Evolutionary conservation across 306 rosid genomes (phyloP).

Genomic region (Canavalia gladiata): DNA sequence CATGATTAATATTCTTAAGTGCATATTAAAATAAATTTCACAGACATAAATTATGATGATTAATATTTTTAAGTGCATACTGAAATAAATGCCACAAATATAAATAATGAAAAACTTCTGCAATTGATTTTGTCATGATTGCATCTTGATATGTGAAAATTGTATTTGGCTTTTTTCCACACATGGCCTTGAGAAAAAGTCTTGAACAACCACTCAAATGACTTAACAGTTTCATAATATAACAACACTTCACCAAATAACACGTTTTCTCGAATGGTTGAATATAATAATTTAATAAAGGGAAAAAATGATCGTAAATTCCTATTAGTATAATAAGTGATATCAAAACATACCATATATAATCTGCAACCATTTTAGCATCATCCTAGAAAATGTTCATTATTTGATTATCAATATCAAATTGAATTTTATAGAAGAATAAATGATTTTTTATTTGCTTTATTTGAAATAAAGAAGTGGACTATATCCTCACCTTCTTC

Average conservation of each 20-base stretch:
- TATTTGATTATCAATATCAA: not conserved
- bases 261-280: not conserved
- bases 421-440: not conserved
- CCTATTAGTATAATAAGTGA: not conserved
- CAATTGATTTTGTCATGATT: not conserved
- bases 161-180: not conserved
- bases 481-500: constrained; percentile 3
- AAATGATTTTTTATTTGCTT: not conserved
- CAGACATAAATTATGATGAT: too few relatives aligned
- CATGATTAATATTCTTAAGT: constrained; percentile 9
- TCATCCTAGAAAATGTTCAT: not conserved
- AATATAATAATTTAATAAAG: not conserved
- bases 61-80: not conserved
- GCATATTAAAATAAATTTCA: too few relatives aligned
- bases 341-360: not conserved
- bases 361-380: not conserved
- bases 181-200: not conserved
- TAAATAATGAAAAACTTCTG: not conserved
- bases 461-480: constrained; percentile 6
- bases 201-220: not conserved
- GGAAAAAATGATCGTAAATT: not conserved
- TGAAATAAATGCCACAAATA: not conserved
- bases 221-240: not conserved
- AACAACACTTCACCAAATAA: not conserved
- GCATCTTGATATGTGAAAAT: not conserved